These are phyloP conservation scores for Arachis hypogaea DNA, from an alignment of 306 rosid genomes.

Conservation along the genomic window DNA sequence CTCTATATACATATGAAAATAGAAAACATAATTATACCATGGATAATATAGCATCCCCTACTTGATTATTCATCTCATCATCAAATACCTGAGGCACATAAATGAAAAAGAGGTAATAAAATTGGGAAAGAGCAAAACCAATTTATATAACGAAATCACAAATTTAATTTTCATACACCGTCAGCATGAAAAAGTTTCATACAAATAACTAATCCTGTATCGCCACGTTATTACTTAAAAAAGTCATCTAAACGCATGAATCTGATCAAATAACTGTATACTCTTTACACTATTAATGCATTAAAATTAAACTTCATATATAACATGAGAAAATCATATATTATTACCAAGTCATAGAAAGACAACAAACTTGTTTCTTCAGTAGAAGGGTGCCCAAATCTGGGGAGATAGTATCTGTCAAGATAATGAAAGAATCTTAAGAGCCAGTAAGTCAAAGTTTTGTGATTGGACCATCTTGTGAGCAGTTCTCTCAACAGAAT, in stretches of 20 bases:
- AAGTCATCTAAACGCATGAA: not conserved
- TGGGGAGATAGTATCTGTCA: constrained; percentile 57
- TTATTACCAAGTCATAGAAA: constrained; percentile 59
- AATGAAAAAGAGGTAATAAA: not conserved
- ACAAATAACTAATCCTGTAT: not conserved
- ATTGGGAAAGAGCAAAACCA: not conserved
- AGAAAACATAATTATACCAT: constrained; percentile 51
- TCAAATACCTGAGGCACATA: constrained; percentile 56
- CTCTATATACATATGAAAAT: not conserved
- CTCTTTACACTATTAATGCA: too few species aligned
- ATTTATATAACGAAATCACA: not conserved
- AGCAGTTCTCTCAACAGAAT: constrained; percentile 70
- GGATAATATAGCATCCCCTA: constrained; percentile 63
- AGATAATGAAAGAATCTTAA: constrained; percentile 66
- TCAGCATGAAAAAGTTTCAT: not conserved
- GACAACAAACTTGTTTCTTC: constrained; percentile 63
- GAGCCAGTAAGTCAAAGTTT: constrained; percentile 73
- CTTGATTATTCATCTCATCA: constrained; percentile 64
- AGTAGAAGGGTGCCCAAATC: constrained; percentile 60
- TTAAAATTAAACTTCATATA: too few species aligned
- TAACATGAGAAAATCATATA: not conserved
- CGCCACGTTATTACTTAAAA: too few species aligned
- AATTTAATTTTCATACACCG: too few species aligned
- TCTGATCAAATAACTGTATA: not conserved
- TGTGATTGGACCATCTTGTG: constrained; percentile 84